Evolutionary conservation across 192 early-diverging fungal genomes (phyloP).

Genomic region (Polychytrium aggregatum): DNA sequence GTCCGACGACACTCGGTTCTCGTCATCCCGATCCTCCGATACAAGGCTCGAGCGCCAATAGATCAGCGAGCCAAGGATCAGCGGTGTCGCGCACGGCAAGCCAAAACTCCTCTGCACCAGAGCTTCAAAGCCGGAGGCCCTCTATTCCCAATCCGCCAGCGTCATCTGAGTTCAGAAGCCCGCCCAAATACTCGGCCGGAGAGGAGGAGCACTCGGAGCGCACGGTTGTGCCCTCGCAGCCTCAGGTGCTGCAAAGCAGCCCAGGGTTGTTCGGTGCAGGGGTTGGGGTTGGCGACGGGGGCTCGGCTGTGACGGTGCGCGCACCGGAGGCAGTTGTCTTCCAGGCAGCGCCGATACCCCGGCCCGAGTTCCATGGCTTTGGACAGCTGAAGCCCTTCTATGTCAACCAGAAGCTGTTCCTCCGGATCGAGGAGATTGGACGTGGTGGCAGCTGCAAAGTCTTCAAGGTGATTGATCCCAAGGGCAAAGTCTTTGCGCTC

Average conservation of each 20-base stretch:
- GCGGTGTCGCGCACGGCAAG: too few species aligned
- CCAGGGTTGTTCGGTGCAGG: background rate
- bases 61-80: too few species aligned
- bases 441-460: constrained; percentile 84
- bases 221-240: constrained; percentile 6
- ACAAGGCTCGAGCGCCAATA: too few species aligned
- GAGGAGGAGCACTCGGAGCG: constrained; percentile 13
- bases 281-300: background rate
- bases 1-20: too few species aligned
- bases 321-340: background rate
- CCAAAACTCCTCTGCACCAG: too few species aligned
- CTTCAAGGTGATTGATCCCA: constrained; percentile 64
- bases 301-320: background rate
- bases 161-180: too few species aligned
- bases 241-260: background rate
- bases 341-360: background rate
- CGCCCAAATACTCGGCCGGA: too few species aligned
- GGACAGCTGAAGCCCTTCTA: constrained; percentile 2
- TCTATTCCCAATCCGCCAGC: too few species aligned
- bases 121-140: too few species aligned
- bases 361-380: background rate
- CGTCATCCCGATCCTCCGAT: too few species aligned
- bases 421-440: constrained; percentile 45
- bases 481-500: constrained; percentile 57
- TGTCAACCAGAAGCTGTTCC: constrained; percentile 27